Evolutionary conservation across 495 filamentous ascomycete species (phyloP), one percentile per base, ranked within the genome.

Genomic region (Trichoderma parareesei): DNA sequence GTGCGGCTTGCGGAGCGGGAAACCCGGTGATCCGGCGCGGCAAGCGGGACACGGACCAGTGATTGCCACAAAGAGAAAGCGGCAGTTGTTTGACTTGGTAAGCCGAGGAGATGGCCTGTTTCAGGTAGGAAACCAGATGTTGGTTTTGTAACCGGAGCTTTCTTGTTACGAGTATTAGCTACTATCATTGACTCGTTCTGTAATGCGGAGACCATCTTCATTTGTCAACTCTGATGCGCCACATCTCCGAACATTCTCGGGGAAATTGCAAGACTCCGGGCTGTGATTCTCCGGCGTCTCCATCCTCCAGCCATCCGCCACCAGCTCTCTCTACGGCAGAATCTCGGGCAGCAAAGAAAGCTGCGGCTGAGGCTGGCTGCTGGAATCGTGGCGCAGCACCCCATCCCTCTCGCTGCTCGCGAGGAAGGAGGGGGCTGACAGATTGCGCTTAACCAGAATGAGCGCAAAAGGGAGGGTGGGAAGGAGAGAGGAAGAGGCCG

Each of bases 1-100:
- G 53, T 57, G 53, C 27, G 18, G 53, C 53, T 35, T 27, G 37
- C 37, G 27, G 53, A 57, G 9, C 53, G 53, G 53, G 53, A 14
- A 5, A 16, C 53, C 53, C 53, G 53, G 33, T 33, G 53, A 57
- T 57, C 53, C 53, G 53, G 53, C 14, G 37, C 53, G 53, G 53
- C 53, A 13, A 27, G 27, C 53, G 27, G 27, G 53, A 33, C 27
- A 33, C 27, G 46, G 16, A 20, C 18, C 20, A 10, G 20, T 9
- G 53, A 27, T 11, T 6, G 53, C 27, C 20, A 57, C 35, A 37
- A 16, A 10, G 11, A 10, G 7, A n/a, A 14, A 14, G 20, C 27
- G 27, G 27, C 27, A 27, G 27, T 27, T 27, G 27, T 27, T 27
- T 27, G 27, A 27, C 27, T 27, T 27, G 27, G 27, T 27, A 27